Evolutionary conservation across 2,329 filamentous ascomycete species (phyloP).

Genomic region (Basipetospora chlamydospora): DNA sequence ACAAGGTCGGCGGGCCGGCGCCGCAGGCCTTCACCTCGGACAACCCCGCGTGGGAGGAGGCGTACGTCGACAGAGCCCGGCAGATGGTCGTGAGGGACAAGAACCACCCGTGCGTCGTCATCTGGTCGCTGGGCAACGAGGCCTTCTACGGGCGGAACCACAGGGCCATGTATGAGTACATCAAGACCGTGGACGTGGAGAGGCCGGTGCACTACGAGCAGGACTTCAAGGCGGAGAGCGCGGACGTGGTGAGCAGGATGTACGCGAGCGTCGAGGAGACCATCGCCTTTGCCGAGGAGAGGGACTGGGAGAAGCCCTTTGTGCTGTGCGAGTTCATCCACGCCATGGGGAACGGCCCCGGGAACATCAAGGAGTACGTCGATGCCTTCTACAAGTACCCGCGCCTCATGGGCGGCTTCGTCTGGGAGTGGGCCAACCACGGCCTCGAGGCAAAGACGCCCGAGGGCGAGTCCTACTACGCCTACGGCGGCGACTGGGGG

Average conservation of each 20-base stretch:
- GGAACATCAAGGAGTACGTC: constrained; percentile 51
- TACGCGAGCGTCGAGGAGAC: constrained; percentile 39
- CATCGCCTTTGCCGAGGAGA: constrained; percentile 22
- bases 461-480: constrained; percentile 33
- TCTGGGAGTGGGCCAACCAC: constrained; percentile 53
- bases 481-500: constrained; percentile 47
- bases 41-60: constrained; percentile 45
- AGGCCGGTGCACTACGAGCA: constrained; percentile 53
- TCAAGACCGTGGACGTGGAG: constrained; percentile 39
- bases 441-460: constrained; percentile 27
- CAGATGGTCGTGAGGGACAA: constrained; percentile 47
- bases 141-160: constrained; percentile 57
- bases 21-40: constrained; percentile 39
- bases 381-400: constrained; percentile 44
- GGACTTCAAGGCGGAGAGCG: constrained; percentile 39
- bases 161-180: constrained; percentile 50
- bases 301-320: constrained; percentile 38
- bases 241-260: constrained; percentile 53
- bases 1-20: constrained; percentile 8
- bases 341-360: constrained; percentile 62
- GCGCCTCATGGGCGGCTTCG: constrained; percentile 43
- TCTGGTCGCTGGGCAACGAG: constrained; percentile 62
- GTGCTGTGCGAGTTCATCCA: constrained; percentile 41
- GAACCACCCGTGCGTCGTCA: constrained; percentile 49
- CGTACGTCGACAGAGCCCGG: constrained; percentile 51